Evolutionary conservation across 805 yeast species (phyloP), one percentile per base, ranked within the genome.

Genomic region (Pichia phayaonensis): DNA sequence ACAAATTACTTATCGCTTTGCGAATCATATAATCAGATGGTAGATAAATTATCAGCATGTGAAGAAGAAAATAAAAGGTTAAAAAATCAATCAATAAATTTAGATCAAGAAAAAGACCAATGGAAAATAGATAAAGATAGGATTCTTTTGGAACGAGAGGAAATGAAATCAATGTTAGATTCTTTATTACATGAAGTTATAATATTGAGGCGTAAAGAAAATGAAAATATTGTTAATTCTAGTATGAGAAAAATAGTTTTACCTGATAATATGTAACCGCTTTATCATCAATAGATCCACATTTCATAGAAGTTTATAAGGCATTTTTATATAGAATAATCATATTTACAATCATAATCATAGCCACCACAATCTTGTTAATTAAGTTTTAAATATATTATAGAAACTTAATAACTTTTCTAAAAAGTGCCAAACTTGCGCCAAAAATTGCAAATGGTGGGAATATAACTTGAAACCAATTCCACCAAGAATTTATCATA

Each of bases 101-200:
- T 53, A 31, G 61, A 56, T 26, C 50, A 57, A 16, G 61, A 61
- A 48, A 53, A 46, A 26, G 45, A 46, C 11, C 44, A 43, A 26
- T 46, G 47, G 48, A 27, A 46, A 46, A 22, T 56, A 38, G 64
- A 61, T 44, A 60, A 55, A 49, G 50, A 51, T 15, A 54, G 54
- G 24, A 40, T 58, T 38, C 51, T 50, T 22, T 47, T 55, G 12
- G 60, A 63, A 47, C 61, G 64, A 45, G 57, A 53, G 42, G 62
- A 62, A 34, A 48, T 62, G 49, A 63, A 61, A 42, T 53, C 57
- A 13, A 52, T 61, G 31, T 49, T 63, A 44, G 63, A 62, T 40
- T 57, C 54, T 16, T 48, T 59, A 15, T 36, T 56, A 10, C 60
- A 55, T 45, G 63, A 60, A 49, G 48, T 60, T 2, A 57, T 48